Evolutionary conservation across 371 early-diverging fungal genomes (phyloP).

Genomic region (Mucor saturninus): DNA sequence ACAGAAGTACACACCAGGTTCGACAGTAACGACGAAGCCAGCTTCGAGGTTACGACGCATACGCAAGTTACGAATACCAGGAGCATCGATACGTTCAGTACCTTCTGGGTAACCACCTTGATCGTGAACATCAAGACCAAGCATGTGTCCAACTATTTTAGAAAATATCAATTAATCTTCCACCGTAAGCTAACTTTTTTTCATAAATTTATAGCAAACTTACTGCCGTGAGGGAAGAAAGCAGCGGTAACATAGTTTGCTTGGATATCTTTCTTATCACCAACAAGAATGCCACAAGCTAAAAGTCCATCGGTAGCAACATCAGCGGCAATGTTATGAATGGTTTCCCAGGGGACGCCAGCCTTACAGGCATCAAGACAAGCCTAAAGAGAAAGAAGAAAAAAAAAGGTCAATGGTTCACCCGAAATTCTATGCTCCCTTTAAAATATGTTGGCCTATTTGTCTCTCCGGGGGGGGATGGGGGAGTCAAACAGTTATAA

Average conservation of each 20-base stretch:
- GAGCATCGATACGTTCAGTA: constrained; percentile 75
- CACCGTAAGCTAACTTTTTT: not conserved
- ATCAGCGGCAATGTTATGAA: constrained; percentile 80
- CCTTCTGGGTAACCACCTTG: constrained; percentile 88
- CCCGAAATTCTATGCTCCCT: constrained; percentile 2
- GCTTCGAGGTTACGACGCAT: constrained; percentile 80
- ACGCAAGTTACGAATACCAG: constrained; percentile 86
- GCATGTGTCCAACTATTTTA: constrained; percentile 59
- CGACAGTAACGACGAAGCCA: constrained; percentile 91
- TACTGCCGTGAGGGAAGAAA: constrained; percentile 92
- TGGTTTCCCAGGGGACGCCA: constrained; percentile 88
- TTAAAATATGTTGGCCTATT: not conserved
- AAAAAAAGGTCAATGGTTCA: constrained; percentile 4
- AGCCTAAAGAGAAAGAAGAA: constrained; percentile 20
- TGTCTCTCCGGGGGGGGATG: too few relatives aligned
- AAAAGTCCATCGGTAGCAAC: constrained; percentile 81
- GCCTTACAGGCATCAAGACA: constrained; percentile 71
- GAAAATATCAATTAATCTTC: constrained; percentile 6
- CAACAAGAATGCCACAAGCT: constrained; percentile 75
- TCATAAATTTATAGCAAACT: constrained; percentile 8
- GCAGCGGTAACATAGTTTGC: constrained; percentile 77
- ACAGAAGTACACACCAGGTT: constrained; percentile 86
- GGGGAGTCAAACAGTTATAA: too few relatives aligned
- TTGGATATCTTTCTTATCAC: constrained; percentile 69
- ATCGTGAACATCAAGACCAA: constrained; percentile 89